Evolutionary conservation across 345 rosid species (phyloP), one percentile per base, ranked within the genome.

Genomic region (Heritiera fomes): DNA sequence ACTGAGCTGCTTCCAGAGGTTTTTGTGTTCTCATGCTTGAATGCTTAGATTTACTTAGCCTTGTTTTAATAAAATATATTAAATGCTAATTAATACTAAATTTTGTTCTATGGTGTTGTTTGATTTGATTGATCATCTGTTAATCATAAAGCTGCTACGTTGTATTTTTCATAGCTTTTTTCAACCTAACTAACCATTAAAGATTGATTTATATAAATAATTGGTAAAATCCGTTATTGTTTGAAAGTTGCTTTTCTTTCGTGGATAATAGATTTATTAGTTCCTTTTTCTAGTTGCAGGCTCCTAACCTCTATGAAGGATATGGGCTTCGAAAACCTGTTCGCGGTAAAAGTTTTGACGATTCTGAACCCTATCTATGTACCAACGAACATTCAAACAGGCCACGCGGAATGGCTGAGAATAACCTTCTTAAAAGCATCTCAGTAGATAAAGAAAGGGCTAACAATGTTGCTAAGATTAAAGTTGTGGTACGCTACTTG

Each of bases 1-100:
- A 89, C 90, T n/a, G 92, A 89, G 84, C 83, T 89, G n/a, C 80
- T 87, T 30, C 79, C 88, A 0, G 87, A 87, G 88, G 90, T 85
- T 76, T 34, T 65, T 14, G 28, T 10, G 20, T 15, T 49, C 59
- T 71, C 74, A 14, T n/a, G 11, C 56, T 5, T 71, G n/a, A 70
- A 70, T 32, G 65, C 50, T 5, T 20, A 40, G 23, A 73, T 40
- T 74, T 74, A 53, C 43, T 30, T 52, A 61, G n/a, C 15, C 43
- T 17, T 72, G 60, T 71, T 75, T 77, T 12, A 38, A 73, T 14
- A 17, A 71, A 65, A 65, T 53, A 53, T 59, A 34, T 64, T 14
- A 6, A 59, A 45, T 59, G 41, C 67, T 43, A n/a, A 41, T 59
- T 23, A 43, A 14, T 59, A 58, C 7, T 45, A 52, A 72, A 8